Conservation (phyloP, 352 stramenopile genomes). For the Blastocystis hominis region DNA sequence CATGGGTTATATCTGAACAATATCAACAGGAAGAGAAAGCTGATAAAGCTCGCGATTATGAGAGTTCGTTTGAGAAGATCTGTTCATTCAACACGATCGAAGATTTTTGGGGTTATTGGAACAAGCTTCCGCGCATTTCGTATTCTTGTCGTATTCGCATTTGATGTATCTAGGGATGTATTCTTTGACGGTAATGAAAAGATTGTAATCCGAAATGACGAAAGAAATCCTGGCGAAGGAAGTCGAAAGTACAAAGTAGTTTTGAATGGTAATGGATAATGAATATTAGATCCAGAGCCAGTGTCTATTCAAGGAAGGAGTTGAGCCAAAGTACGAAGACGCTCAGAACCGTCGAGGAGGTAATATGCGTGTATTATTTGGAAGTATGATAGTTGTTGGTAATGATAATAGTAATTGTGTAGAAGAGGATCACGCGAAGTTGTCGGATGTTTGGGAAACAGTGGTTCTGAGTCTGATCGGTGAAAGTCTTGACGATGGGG, state of each 20-base stretch:
- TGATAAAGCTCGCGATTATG: constrained; percentile 72
- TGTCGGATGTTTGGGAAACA: constrained; percentile 76
- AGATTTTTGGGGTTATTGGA: constrained; percentile 80
- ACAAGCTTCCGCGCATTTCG: constrained; percentile 69
- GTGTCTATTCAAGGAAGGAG: constrained; percentile 74
- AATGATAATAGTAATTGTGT: background rate
- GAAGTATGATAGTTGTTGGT: background rate
- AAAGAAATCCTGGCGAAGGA: background rate
- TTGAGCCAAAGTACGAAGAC: constrained; percentile 77
- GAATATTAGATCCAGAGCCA: background rate
- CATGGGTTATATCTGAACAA: constrained; percentile 76
- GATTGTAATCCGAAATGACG: background rate
- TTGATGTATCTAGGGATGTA: background rate
- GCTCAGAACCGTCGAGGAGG: constrained; percentile 69
- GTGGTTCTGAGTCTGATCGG: constrained; percentile 76
- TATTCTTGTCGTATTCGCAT: background rate
- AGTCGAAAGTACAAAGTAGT: background rate
- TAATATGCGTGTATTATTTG: background rate
- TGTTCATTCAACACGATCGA: constrained; percentile 75
- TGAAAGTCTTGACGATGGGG: constrained; percentile 71
- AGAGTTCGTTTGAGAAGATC: constrained; percentile 75
- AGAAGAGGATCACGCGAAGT: constrained; percentile 69
- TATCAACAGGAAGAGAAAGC: constrained; percentile 64
- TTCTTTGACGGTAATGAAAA: constrained; percentile 55
- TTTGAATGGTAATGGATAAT: background rate